Conservation (phyloP, 108 stramenopile genomes). For the Nannochloropsis salina region DNA sequence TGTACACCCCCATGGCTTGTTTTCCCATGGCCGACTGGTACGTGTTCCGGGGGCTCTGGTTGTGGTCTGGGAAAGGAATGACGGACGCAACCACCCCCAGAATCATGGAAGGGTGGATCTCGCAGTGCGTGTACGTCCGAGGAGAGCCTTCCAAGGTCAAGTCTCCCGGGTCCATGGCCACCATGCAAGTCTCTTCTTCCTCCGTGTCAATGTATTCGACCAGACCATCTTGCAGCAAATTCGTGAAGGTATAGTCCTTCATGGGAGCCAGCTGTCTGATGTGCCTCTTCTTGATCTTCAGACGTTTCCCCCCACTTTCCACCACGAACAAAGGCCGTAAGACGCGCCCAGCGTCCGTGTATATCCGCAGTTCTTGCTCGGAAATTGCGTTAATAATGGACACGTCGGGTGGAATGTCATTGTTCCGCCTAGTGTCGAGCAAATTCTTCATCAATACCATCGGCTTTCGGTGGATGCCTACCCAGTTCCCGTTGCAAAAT, state of each 20-base stretch:
- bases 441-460: constrained; percentile 70
- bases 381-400: constrained; percentile 88
- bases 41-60: constrained; percentile 98
- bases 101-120: constrained; percentile 98
- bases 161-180: constrained; percentile 94
- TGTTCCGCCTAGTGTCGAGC: constrained; percentile 69
- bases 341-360: constrained; percentile 97
- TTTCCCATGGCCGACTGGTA: constrained; percentile 85
- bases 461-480: constrained; percentile 94
- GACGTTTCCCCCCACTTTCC: constrained; percentile 64
- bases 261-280: constrained; percentile 40
- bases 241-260: constrained; percentile 63
- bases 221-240: constrained; percentile 70
- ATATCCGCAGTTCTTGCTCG: constrained; percentile 88
- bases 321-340: constrained; percentile 96
- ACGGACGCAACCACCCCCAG: constrained; percentile 75
- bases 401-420: constrained; percentile 94
- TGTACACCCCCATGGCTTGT: constrained; percentile 94
- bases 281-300: constrained; percentile 58
- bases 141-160: constrained; percentile 65
- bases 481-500: constrained; percentile 97
- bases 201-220: constrained; percentile 98
- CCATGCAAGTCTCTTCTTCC: constrained; percentile 98
- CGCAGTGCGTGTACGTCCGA: constrained; percentile 96
- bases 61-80: constrained; percentile 99